A percentile compares a stretch with the other conserved stretches of the same genome.
These are phyloP conservation scores for Alternaria rosae DNA, from an alignment of 2,329 filamentous ascomycete genomes.

Conservation along the genomic window DNA sequence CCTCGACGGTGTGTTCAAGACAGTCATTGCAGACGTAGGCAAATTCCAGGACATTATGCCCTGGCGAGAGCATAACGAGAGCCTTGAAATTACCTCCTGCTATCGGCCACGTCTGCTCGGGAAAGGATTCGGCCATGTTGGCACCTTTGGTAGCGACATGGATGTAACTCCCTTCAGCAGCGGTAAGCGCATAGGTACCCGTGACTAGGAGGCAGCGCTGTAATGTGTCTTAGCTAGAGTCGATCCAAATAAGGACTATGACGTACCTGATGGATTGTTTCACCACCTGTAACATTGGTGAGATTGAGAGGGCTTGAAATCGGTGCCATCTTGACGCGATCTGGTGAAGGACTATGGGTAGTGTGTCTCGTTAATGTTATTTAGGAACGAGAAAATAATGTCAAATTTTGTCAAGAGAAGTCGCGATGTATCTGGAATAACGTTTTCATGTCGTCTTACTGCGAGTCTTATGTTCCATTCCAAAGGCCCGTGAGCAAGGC, in stretches of 20 bases:
- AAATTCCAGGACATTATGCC: conserved; percentile 32
- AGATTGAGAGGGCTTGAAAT: conserved; percentile 10
- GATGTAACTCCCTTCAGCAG: conserved; percentile 30
- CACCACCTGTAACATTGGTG: conserved; percentile 36
- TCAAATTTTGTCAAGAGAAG: background rate
- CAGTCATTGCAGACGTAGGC: conserved; percentile 29
- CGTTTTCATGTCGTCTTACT: background rate
- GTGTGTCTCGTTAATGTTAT: background rate
- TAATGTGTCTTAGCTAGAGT: background rate
- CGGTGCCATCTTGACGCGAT: conserved; percentile 9
- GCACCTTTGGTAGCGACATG: conserved; percentile 26
- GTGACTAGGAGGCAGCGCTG: conserved; percentile 41
- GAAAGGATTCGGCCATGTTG: conserved; percentile 31
- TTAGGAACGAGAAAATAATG: background rate
- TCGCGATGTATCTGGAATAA: background rate
- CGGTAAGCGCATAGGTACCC: conserved; percentile 27
- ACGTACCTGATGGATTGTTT: conserved; percentile 37
- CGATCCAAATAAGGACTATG: too few relatives aligned
- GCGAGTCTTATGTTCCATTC: background rate
- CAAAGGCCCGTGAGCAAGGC: background rate
- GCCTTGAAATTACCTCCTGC: conserved; percentile 44
- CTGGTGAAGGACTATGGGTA: background rate
- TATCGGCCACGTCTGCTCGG: conserved; percentile 44
- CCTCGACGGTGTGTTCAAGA: conserved; percentile 11
- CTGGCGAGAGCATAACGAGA: conserved; percentile 39